Evolutionary conservation across 1,139 yeast species (phyloP), one percentile per base, ranked within the genome.

Genomic region (Debaryomyces sp.): DNA sequence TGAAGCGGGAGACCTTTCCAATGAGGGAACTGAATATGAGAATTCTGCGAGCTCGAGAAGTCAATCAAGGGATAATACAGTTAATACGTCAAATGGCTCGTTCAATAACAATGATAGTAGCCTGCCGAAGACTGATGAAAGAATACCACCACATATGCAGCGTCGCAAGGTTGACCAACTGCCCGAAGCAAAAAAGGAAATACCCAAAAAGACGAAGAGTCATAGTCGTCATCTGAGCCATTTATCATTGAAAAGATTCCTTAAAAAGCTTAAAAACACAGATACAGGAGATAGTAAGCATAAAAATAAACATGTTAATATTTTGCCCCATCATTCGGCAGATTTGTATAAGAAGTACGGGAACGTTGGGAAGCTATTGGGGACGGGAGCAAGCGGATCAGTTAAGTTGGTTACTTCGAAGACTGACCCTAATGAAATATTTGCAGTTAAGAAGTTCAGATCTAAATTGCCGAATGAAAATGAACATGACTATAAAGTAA

Each of bases 331-430:
- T 15, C 49, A 59, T 46, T 47, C 61, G 3, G 57, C 66, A 22
- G 66, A 62, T 15, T 52, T 68, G 22, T 65, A 64, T 50, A 61
- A 77, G 41, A 81, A 82, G 58, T 86, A 85, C 58, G 89, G 89
- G n/a, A 49, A 59, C 7, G 68, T 79, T 5, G 89, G 87, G 1
- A 77, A 73, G 54, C 62, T 81, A 24, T 67, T 82, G 17, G 95
- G 95, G 5, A 78, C 87, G 46, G 95, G 95, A 23, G 92, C 94
- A 6, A 85, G 89, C 38, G 94, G 95, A 0, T 81, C 88, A 2
- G 95, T 87, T 13, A 78, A 81, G 48, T 73, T 85, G 43, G 81
- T 84, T 5, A 73, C 77, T 22, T 69, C 80, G 39, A 70, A 70
- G 29, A 60, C 71, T 1, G 81, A 81, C 56, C 77, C 81, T 2